Conservation (phyloP, 2,329 filamentous ascomycete species). For the Leptodontidium sp. region DNA sequence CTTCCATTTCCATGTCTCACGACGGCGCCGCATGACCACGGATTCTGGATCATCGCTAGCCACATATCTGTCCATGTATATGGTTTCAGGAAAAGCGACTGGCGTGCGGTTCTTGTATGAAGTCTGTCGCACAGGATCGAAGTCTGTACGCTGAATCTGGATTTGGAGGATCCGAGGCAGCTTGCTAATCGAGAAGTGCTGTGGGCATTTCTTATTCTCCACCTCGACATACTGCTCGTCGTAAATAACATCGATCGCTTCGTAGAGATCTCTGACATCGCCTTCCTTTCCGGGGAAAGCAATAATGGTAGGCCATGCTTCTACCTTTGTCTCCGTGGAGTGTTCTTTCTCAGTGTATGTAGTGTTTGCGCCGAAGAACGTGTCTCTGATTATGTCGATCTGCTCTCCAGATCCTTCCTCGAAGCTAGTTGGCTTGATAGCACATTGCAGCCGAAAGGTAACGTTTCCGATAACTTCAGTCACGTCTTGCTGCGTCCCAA, state of each 20-base stretch:
- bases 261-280: constrained; percentile 72
- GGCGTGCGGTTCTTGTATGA: constrained; percentile 79
- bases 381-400: constrained; percentile 78
- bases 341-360: constrained; percentile 64
- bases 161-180: constrained; percentile 88
- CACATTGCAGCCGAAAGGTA: constrained; percentile 88
- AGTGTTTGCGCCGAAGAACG: constrained; percentile 69
- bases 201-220: constrained; percentile 63
- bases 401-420: constrained; percentile 76
- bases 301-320: constrained; percentile 62
- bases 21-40: constrained; percentile 68
- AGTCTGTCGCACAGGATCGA: constrained; percentile 65
- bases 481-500: constrained; percentile 81
- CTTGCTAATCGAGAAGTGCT: constrained; percentile 76
- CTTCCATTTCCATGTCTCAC: constrained; percentile 79
- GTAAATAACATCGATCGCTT: constrained; percentile 85
- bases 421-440: constrained; percentile 75
- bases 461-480: constrained; percentile 95
- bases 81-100: constrained; percentile 78
- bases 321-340: constrained; percentile 52
- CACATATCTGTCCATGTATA: constrained; percentile 92
- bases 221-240: constrained; percentile 79
- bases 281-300: constrained; percentile 61
- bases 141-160: constrained; percentile 84
- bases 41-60: constrained; percentile 66